Evolutionary conservation across 495 filamentous ascomycete species (phyloP).

Genomic region (Glutinoglossum americanum): DNA sequence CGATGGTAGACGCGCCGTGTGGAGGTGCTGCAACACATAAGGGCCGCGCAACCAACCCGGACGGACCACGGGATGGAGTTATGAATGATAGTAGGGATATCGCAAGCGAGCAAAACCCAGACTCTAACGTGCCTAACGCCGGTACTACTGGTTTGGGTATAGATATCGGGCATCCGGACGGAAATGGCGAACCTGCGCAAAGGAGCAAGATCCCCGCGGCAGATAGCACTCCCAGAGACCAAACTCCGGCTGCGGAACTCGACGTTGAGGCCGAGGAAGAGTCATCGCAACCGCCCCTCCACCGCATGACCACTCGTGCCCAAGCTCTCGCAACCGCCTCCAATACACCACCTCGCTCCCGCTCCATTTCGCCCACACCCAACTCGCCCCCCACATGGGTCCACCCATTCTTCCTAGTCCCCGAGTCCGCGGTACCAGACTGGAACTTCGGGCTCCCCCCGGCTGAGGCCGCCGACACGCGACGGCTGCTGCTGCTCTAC

Average conservation of each 20-base stretch:
- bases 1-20: conserved; percentile 23
- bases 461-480: conserved; percentile 70
- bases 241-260: conserved; percentile 20
- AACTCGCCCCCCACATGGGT: conserved; percentile 30
- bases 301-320: conserved; percentile 49
- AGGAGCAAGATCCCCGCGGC: conserved; percentile 7
- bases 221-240: conserved; percentile 1
- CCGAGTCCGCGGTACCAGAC: conserved; percentile 46
- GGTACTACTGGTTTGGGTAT: neutral
- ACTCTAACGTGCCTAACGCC: neutral
- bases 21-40: conserved; percentile 6
- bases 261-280: conserved; percentile 11
- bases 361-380: neutral
- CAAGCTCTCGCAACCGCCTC: conserved; percentile 33
- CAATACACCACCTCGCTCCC: conserved; percentile 12
- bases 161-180: too few relatives aligned
- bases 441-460: conserved; percentile 59
- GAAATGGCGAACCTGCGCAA: conserved; percentile 9
- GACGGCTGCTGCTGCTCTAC: conserved; percentile 60
- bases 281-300: conserved; percentile 22
- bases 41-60: conserved; percentile 18
- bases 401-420: conserved; percentile 70
- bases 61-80: conserved; percentile 15
- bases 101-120: neutral
- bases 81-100: neutral